Base-by-base conservation (phyloP, 2,329 filamentous ascomycete genomes). In the Ceratocystis cacaofunesta region DNA sequence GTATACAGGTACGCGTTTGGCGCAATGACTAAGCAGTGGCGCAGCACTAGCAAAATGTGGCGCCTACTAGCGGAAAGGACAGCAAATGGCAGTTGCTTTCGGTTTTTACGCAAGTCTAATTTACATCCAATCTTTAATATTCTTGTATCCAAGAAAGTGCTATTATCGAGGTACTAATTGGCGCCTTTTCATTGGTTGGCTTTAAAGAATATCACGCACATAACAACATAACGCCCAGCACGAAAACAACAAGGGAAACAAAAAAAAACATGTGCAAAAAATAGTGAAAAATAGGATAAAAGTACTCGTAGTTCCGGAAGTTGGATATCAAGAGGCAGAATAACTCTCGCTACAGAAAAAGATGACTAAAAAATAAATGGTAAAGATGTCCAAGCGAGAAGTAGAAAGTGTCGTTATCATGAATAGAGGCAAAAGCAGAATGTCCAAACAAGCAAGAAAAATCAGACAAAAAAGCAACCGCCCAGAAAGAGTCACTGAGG, bases 311-410 rank as follows among this genome's bases (percentile, higher is more conserved):
- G 28, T 25, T 10, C 17, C 2, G 25, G 44, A 30, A 52, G 50
- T 43, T 64, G 32, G 57, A 28, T 44, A 64, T 50, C 46, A 32
- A 64, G 36, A 32, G 8, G 15, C 25, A 58, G 30, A n/a, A 41
- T 41, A 12, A 48, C 50, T 60, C 46, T 58, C 41, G 32, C 41
- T 43, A 15, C 22, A 66, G 58, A 48, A 65, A 52, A 7, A 61
- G 61, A 62, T 63, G 19, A 61, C 61, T 41, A 50, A 63, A 67
- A 52, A 48, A 28, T 66, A 66, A 28, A 65, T 22, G 63, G 52
- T 48, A 62, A 28, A 57, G 61, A 62, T 60, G 46, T 66, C 28
- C 46, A 66, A 28, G 28, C 50, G 63, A 60, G 65, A 46, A 25
- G 32, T 10, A 55, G 48, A 65, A 43, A 63, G 48, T 48, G 36